Conservation (phyloP, 2,329 filamentous ascomycete species). For the Penicillium psychrosexuale region DNA sequence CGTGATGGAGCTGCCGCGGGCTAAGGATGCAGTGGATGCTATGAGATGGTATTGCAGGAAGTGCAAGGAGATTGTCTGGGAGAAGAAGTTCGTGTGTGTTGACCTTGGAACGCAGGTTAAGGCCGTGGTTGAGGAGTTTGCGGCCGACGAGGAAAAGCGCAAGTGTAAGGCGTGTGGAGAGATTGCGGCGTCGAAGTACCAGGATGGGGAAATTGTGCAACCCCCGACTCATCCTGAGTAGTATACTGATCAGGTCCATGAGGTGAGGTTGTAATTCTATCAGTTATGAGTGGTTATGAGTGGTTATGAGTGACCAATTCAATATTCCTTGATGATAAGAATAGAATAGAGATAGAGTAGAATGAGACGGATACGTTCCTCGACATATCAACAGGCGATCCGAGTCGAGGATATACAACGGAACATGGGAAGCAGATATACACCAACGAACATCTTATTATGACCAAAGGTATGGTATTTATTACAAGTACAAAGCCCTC, state of each 20-base stretch:
- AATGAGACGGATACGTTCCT: neutral
- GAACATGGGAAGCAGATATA: neutral
- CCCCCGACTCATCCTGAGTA: conserved; percentile 40
- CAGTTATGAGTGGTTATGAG: conserved; percentile 1
- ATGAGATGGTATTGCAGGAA: conserved; percentile 85
- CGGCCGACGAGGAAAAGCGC: conserved; percentile 64
- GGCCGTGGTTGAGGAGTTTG: conserved; percentile 79
- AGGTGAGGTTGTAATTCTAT: neutral
- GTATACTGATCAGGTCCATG: neutral
- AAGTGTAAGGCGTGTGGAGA: conserved; percentile 74
- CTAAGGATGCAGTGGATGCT: conserved; percentile 66
- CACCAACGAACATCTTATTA: neutral
- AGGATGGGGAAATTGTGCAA: conserved; percentile 43
- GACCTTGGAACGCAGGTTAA: conserved; percentile 95
- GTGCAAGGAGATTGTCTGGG: conserved; percentile 73
- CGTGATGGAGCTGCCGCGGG: conserved; percentile 82
- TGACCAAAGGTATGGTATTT: neutral
- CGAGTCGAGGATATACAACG: neutral
- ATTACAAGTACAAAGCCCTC: neutral
- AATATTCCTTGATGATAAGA: neutral
- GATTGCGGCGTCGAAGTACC: conserved; percentile 58
- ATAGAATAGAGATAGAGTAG: neutral
- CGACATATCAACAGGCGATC: neutral
- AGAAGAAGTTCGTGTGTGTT: conserved; percentile 81
- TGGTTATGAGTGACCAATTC: conserved; percentile 11